Evolutionary conservation across 208 protist genomes (phyloP).

Genomic region (Zelonia costaricensis): DNA sequence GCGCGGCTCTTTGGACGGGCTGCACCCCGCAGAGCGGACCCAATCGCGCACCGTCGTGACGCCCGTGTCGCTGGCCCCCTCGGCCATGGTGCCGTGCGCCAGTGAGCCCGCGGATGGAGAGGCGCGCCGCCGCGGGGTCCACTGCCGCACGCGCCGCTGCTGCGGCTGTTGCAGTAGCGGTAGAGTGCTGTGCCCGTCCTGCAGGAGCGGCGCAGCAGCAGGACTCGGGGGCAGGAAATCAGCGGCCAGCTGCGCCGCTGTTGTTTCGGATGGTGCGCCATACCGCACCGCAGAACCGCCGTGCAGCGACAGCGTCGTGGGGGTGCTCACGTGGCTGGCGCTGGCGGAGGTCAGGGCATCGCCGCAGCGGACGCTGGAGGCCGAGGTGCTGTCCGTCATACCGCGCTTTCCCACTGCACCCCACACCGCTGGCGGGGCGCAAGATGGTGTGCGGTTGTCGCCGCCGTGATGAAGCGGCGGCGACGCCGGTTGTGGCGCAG

Average conservation of each 20-base stretch:
- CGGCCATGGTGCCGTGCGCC: not conserved
- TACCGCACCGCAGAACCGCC: too few species aligned
- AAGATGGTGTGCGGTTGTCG: too few species aligned
- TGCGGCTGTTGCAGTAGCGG: too few species aligned
- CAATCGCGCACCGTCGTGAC: constrained; percentile 35
- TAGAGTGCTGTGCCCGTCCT: too few species aligned
- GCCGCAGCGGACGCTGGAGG: not conserved
- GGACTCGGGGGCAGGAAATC: not conserved
- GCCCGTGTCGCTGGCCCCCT: not conserved
- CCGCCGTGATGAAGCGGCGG: too few species aligned
- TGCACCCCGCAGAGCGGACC: constrained; percentile 24
- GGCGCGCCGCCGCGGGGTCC: constrained; percentile 19
- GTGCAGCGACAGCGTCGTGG: not conserved
- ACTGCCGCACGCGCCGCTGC: constrained; percentile 16
- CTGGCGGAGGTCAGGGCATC: constrained; percentile 4
- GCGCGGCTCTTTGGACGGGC: constrained; percentile 39
- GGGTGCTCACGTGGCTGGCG: constrained; percentile 12
- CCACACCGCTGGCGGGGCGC: too few species aligned
- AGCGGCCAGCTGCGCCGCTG: not conserved
- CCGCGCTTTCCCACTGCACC: too few species aligned
- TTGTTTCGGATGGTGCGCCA: too few species aligned
- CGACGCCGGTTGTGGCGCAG: too few species aligned
- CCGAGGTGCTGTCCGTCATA: too few species aligned
- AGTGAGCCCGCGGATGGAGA: not conserved
- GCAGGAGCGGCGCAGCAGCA: too few species aligned